Evolutionary conservation across 176 grass and related monocot species (phyloP), one percentile per base, ranked within the genome.

Genomic region (Neostapfia colusana): DNA sequence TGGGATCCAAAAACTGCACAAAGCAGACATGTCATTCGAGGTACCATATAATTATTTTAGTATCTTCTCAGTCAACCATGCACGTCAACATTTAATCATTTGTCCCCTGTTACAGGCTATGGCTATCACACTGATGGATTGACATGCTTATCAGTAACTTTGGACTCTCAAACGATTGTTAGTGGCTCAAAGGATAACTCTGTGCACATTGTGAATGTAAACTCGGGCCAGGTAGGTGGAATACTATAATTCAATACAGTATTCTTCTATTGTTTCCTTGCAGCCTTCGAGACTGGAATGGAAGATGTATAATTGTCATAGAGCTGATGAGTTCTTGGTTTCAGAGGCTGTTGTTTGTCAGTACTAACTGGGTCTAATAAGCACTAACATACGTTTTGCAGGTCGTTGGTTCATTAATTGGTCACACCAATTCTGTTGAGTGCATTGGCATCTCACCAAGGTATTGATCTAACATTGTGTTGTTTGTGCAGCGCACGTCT

Each of bases 81-180:
- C 26, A 79, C 45, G 54, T 57, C 24, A 27, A 31, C 31, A 31
- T 85, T 63, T 43, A 20, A 67, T 53, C 35, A 23, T 74, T 64
- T 20, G 4, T 63, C 14, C 17, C 44, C 55, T 23, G 64, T 44
- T 61, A 23, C 84, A 95, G 95, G 91, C 20, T 85, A 95, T 81
- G 83, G 81, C 23, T 99, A 95, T 81, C 95, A 95, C 75, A 79
- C 79, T 60, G 91, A 92, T 86, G 91, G 89, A 79, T 87, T 99
- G 67, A 92, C 91, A 75, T 99, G 91, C 71, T 88, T 99, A 84
- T 82, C 80, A 21, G 67, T 99, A 66, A 88, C 86, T 51, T 65
- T 45, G 63, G 91, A 99, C 59, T 99, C 95, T 40, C 82, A 88
- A 57, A 67, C 87, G 37, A 76, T 89, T 81, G 53, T 95, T 77